Conservation (phyloP, 1,284 basidiomycete species). For the Ustilago sp. region DNA sequence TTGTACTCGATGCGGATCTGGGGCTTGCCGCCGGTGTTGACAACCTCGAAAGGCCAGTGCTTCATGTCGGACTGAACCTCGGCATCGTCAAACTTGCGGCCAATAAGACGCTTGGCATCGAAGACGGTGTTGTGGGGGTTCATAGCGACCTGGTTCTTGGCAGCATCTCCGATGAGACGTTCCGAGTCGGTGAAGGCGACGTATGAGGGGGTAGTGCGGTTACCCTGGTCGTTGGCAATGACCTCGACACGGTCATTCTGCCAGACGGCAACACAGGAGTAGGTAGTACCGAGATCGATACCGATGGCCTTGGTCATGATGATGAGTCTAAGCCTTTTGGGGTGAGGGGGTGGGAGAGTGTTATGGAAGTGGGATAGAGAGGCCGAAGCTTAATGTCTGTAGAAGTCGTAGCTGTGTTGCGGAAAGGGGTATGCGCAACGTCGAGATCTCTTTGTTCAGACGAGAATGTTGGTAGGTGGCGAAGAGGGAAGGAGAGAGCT, state of each 20-base stretch:
- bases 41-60: constrained; percentile 92
- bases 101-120: constrained; percentile 90
- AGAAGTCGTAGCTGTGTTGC: constrained; percentile 23
- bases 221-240: constrained; percentile 91
- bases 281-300: constrained; percentile 86
- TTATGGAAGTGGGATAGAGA: constrained; percentile 4
- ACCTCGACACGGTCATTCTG: constrained; percentile 98
- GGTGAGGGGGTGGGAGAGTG: constrained; percentile 6
- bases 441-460: constrained; percentile 25
- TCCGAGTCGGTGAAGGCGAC: constrained; percentile 77
- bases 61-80: constrained; percentile 96
- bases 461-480: constrained; percentile 14
- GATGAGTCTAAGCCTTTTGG: constrained; percentile 26
- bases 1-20: constrained; percentile 89
- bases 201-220: constrained; percentile 87
- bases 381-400: constrained; percentile 30
- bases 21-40: constrained; percentile 85
- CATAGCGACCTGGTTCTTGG: constrained; percentile 86
- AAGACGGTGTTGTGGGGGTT: constrained; percentile 75
- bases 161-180: constrained; percentile 94
- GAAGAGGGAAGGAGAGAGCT: neutral
- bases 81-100: constrained; percentile 82
- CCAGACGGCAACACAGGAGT: constrained; percentile 84
- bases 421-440: constrained; percentile 51
- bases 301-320: constrained; percentile 81